Percentiles rank a stretch among this genome's conserved stretches.
These are phyloP conservation scores for Ogataea nakhonphanomensis DNA, from an alignment of 805 yeast genomes.

Conservation along the genomic window DNA sequence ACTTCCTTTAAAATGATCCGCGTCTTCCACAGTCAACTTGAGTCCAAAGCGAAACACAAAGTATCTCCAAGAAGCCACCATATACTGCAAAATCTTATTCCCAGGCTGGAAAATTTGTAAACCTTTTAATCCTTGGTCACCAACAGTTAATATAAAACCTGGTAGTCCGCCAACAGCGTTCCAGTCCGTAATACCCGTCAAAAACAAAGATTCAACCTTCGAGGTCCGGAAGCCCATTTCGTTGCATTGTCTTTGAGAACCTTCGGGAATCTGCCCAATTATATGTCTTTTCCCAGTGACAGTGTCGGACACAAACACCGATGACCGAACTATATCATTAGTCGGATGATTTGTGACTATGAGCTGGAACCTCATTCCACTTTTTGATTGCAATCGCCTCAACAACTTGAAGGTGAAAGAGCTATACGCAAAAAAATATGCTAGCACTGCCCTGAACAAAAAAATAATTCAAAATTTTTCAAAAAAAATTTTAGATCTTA, in stretches of 20 bases:
- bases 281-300: conserved; percentile 55
- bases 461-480: conserved; percentile 9
- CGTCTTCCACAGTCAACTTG: conserved; percentile 35
- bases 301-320: conserved; percentile 46
- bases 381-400: neutral
- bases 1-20: conserved; percentile 7
- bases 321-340: conserved; percentile 55
- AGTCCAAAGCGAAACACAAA: conserved; percentile 81
- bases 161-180: conserved; percentile 86
- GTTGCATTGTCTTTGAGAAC: conserved; percentile 71
- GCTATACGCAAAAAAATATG: neutral
- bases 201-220: conserved; percentile 59
- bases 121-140: conserved; percentile 67
- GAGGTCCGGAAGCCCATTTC: conserved; percentile 57
- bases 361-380: conserved; percentile 42
- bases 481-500: conserved; percentile 12
- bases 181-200: conserved; percentile 82
- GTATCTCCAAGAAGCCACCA: conserved; percentile 78
- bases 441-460: conserved; percentile 8
- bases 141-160: conserved; percentile 76
- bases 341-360: conserved; percentile 59
- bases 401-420: conserved; percentile 7
- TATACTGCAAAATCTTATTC: conserved; percentile 42
- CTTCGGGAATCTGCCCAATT: conserved; percentile 82
- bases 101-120: conserved; percentile 55